phyloP scores from a whole-genome alignment of 441 rosid genomes.

The Melastoma candidum region DNA sequence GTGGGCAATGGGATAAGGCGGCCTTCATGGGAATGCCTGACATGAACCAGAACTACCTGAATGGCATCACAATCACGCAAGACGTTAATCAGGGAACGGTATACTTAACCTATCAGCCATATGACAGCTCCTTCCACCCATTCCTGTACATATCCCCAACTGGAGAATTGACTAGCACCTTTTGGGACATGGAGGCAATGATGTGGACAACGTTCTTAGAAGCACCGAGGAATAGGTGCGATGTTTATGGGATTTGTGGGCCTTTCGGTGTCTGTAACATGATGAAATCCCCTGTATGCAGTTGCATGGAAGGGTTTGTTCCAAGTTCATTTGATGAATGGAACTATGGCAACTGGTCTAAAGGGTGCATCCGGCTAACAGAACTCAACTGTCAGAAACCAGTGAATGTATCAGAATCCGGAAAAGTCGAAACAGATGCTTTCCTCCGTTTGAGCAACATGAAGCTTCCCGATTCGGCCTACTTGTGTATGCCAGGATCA shows the following conservation, averaged over 20 bases:
- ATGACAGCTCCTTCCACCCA: too few species aligned
- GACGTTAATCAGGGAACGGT: background rate
- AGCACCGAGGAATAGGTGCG: too few species aligned
- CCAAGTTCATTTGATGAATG: conserved; percentile 33
- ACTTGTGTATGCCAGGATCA: background rate
- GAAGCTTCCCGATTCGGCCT: conserved; percentile 74
- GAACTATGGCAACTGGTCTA: conserved; percentile 43
- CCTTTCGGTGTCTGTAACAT: conserved; percentile 48
- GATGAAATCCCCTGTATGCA: conserved; percentile 26
- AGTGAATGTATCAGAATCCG: conserved; percentile 14
- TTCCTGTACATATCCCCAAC: too few species aligned
- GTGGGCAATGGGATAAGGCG: conserved; percentile 2
- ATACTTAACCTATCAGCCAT: too few species aligned
- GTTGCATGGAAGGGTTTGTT: conserved; percentile 53
- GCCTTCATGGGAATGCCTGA: background rate
- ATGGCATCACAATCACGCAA: background rate
- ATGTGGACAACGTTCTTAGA: conserved; percentile 29
- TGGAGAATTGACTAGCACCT: too few species aligned
- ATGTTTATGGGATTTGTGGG: conserved; percentile 66
- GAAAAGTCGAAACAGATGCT: conserved; percentile 24
- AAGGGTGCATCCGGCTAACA: conserved; percentile 54
- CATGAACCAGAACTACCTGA: background rate
- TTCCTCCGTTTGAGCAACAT: conserved; percentile 28
- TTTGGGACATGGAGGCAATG: background rate
- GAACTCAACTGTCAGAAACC: conserved; percentile 36